These are phyloP conservation scores for Leccinum uliginosum DNA, from an alignment of 768 basidiomycete species.

Conservation along the genomic window DNA sequence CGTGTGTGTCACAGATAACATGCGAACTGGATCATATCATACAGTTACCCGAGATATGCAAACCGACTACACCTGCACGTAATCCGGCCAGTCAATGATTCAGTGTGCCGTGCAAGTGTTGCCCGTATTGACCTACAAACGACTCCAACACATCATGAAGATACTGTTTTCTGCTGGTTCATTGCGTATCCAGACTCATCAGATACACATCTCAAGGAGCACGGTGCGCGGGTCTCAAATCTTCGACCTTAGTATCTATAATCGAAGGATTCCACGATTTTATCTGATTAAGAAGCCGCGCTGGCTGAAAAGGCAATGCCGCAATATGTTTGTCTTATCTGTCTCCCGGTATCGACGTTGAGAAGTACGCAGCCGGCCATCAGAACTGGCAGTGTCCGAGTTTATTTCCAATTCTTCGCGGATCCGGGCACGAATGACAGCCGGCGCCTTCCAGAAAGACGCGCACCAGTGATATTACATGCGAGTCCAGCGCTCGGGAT, in stretches of 20 bases:
- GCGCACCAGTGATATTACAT: too few species aligned
- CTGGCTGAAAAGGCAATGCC: conserved; percentile 16
- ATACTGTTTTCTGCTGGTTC: not conserved
- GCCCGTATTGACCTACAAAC: not conserved
- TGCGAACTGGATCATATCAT: not conserved
- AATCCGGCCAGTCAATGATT: not conserved
- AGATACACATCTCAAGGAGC: not conserved
- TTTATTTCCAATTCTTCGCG: conserved; percentile 31
- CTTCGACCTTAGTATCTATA: conserved; percentile 7
- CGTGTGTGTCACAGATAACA: not conserved
- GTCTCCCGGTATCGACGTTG: not conserved
- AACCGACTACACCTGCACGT: too few species aligned
- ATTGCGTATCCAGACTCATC: too few species aligned
- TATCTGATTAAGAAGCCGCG: conserved; percentile 12
- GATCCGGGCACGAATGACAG: conserved; percentile 1
- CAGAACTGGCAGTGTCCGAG: conserved; percentile 2
- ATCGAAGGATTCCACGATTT: conserved; percentile 7
- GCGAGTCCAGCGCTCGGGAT: too few species aligned
- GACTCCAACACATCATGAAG: not conserved
- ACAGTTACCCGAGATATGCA: not conserved
- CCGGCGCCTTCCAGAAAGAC: too few species aligned
- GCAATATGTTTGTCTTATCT: not conserved
- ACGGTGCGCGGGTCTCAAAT: conserved; percentile 6
- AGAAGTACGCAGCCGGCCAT: conserved; percentile 11
- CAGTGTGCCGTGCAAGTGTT: not conserved